A percentile compares a stretch with the other conserved stretches of the same genome.
Conservation (phyloP, 225 moss, liverwort and hornwort genomes). For the Bryum argenteum region DNA sequence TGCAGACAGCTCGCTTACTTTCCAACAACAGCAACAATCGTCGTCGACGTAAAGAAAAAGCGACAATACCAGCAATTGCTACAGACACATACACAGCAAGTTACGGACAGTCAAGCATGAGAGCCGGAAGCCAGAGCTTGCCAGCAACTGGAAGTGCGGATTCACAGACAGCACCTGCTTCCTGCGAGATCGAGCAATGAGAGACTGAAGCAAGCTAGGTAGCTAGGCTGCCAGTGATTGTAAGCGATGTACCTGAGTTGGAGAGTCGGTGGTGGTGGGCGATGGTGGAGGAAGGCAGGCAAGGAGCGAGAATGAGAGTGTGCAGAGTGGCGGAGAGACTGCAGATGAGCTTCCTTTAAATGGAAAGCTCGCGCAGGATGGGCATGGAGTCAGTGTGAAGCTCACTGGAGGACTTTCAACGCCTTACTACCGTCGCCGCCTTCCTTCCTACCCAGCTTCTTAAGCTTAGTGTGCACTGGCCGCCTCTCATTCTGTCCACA, state of each 20-base stretch:
- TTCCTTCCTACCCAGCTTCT: not conserved
- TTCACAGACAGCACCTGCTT: too few relatives aligned
- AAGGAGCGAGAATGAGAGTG: not conserved
- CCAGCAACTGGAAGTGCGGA: too few relatives aligned
- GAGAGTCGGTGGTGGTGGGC: not conserved
- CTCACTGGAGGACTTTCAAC: constrained; percentile 14
- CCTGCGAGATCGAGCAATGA: too few relatives aligned
- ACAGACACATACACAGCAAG: too few relatives aligned
- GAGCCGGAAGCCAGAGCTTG: too few relatives aligned
- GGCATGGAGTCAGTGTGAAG: not conserved
- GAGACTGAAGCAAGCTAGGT: too few relatives aligned
- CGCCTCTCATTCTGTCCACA: constrained; percentile 6
- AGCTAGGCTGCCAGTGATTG: too few relatives aligned
- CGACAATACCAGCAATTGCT: too few relatives aligned
- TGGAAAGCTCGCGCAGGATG: not conserved
- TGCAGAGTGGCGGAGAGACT: constrained; percentile 22
- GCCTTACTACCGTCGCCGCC: constrained; percentile 28
- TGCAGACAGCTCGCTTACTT: too few relatives aligned
- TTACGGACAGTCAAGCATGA: too few relatives aligned
- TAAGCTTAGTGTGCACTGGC: constrained; percentile 4
- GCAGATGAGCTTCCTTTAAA: constrained; percentile 21
- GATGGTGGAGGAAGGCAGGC: not conserved
- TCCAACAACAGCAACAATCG: too few relatives aligned
- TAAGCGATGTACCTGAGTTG: not conserved
- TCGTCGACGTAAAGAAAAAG: too few relatives aligned